phyloP scores from a whole-genome alignment of 495 filamentous ascomycete species.

The Cercophora scortea region DNA sequence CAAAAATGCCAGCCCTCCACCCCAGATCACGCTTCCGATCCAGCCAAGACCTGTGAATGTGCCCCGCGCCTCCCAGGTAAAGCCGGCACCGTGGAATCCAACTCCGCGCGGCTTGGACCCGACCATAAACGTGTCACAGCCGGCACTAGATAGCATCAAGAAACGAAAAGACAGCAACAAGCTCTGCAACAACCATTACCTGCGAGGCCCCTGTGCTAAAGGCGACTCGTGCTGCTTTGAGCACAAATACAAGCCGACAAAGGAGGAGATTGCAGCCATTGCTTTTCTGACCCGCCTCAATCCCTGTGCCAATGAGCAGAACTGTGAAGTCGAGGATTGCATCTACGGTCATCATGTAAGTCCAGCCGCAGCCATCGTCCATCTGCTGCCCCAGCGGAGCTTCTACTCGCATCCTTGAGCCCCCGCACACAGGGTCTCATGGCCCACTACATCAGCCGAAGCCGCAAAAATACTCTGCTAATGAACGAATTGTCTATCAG shows the following conservation, averaged over 20 bases:
- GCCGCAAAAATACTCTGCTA: not conserved
- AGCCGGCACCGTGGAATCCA: slow-evolving; percentile 35
- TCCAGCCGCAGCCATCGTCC: not conserved
- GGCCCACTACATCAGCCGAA: too few species aligned
- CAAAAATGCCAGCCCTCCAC: slow-evolving; percentile 27
- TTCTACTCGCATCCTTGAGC: not conserved
- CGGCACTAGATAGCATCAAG: slow-evolving; percentile 65
- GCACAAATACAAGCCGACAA: slow-evolving; percentile 62
- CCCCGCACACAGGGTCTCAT: not conserved
- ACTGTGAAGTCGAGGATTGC: slow-evolving; percentile 68
- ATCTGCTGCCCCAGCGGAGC: not conserved
- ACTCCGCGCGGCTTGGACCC: slow-evolving; percentile 44
- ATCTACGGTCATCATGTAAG: slow-evolving; percentile 71
- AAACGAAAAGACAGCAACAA: slow-evolving; percentile 70
- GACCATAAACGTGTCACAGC: slow-evolving; percentile 38
- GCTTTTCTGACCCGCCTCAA: slow-evolving; percentile 68
- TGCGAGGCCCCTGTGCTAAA: slow-evolving; percentile 66
- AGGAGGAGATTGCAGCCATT: slow-evolving; percentile 59
- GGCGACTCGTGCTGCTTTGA: slow-evolving; percentile 67
- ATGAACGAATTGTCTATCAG: slow-evolving; percentile 6
- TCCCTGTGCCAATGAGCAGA: slow-evolving; percentile 65
- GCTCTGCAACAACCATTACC: slow-evolving; percentile 78
- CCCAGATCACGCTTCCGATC: slow-evolving; percentile 26
- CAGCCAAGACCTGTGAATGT: slow-evolving; percentile 8
- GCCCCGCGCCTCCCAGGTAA: slow-evolving; percentile 4